phyloP scores from a whole-genome alignment of 176 grass and related monocot genomes.

The Calamus simplicifolius region DNA sequence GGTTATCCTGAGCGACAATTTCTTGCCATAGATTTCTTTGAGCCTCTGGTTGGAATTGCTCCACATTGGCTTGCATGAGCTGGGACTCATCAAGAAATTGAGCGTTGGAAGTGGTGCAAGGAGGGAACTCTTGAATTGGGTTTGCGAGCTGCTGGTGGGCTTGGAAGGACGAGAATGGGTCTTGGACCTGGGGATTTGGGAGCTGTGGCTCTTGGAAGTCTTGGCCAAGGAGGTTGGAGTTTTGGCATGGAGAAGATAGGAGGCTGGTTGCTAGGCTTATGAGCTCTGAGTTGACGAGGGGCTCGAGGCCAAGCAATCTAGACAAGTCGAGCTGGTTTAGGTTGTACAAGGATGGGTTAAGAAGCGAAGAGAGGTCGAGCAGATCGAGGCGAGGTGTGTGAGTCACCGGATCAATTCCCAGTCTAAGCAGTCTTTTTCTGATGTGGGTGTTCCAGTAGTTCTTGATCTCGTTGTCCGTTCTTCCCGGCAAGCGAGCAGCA shows the following conservation, averaged over 20 bases:
- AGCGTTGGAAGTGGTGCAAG: neutral
- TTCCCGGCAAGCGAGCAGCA: conserved; percentile 77
- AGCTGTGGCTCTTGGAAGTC: neutral
- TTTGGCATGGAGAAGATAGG: conserved; percentile 8
- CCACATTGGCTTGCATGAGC: conserved; percentile 21
- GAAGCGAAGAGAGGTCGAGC: conserved; percentile 62
- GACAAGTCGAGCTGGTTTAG: conserved; percentile 55
- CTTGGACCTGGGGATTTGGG: conserved; percentile 14
- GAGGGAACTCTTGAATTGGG: neutral
- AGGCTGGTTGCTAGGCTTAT: conserved; percentile 46
- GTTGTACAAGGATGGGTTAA: conserved; percentile 56
- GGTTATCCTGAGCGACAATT: neutral
- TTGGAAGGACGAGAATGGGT: neutral
- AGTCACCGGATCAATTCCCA: conserved; percentile 89
- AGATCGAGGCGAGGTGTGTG: conserved; percentile 77
- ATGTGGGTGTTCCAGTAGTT: conserved; percentile 99
- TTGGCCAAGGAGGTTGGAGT: conserved; percentile 5
- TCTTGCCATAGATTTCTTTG: conserved; percentile 24
- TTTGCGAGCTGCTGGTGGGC: neutral
- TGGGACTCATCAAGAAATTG: conserved; percentile 15
- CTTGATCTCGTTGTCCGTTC: conserved; percentile 99
- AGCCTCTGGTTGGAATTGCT: conserved; percentile 26
- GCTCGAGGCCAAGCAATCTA: conserved; percentile 49
- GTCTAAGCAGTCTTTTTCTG: conserved; percentile 73
- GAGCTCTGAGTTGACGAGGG: conserved; percentile 58